Evolutionary conservation across 2,329 filamentous ascomycete genomes (phyloP).

Genomic region (Orbilia oligospora): DNA sequence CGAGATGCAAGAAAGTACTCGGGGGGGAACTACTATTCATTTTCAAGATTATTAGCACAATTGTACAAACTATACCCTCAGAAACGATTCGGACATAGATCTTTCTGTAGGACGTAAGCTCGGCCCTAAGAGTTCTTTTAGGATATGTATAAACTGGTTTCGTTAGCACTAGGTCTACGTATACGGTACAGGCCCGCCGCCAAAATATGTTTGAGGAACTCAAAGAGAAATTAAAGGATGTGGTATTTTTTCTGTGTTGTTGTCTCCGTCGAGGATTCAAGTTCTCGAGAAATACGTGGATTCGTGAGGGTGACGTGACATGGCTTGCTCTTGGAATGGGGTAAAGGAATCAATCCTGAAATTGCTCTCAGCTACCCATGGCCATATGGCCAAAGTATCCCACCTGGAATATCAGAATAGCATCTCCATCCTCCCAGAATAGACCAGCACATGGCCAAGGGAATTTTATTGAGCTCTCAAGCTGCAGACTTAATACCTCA

Average conservation of each 20-base stretch:
- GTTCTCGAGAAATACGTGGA: neutral
- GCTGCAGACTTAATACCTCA: constrained; percentile 32
- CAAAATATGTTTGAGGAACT: neutral
- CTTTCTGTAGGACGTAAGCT: too few species aligned
- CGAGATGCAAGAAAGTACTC: neutral
- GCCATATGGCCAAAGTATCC: constrained; percentile 6
- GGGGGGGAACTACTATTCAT: neutral
- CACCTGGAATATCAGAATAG: constrained; percentile 19
- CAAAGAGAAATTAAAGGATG: neutral
- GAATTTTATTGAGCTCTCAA: constrained; percentile 33
- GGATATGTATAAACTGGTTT: too few species aligned
- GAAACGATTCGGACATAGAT: neutral
- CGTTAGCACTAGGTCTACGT: too few species aligned
- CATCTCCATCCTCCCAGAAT: constrained; percentile 17
- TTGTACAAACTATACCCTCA: neutral
- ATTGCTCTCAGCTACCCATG: neutral
- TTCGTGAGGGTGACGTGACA: constrained; percentile 20
- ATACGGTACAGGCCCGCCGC: neutral
- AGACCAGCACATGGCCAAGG: constrained; percentile 23
- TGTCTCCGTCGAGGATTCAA: neutral
- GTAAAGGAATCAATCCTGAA: constrained; percentile 1
- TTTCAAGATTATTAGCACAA: neutral
- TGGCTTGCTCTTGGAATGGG: constrained; percentile 3
- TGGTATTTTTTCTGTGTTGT: constrained; percentile 26
- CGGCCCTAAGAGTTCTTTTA: too few species aligned